A percentile compares a stretch with the other conserved stretches of the same genome.
These are phyloP conservation scores for Oidiodendron maius DNA, from an alignment of 495 filamentous ascomycete species.

Conservation along the genomic window DNA sequence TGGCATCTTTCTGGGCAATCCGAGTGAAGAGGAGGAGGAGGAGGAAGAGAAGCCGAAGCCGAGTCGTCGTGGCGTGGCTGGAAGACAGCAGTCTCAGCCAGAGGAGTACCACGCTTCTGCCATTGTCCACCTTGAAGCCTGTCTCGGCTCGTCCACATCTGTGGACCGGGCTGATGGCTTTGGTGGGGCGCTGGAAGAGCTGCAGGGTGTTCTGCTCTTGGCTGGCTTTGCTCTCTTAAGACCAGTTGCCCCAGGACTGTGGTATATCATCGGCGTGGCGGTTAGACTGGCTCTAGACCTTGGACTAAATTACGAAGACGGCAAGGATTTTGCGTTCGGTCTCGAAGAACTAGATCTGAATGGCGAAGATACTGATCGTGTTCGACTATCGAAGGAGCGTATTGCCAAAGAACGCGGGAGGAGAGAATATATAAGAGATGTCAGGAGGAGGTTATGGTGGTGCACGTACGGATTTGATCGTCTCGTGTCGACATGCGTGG, in stretches of 20 bases:
- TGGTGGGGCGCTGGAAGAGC: slow-evolving; percentile 79
- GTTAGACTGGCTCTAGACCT: slow-evolving; percentile 86
- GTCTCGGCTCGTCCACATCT: slow-evolving; percentile 61
- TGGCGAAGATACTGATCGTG: slow-evolving; percentile 22
- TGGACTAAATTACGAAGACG: slow-evolving; percentile 89
- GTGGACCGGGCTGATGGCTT: slow-evolving; percentile 51
- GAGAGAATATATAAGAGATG: slow-evolving; percentile 79
- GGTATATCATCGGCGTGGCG: slow-evolving; percentile 96
- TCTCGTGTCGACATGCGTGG: slow-evolving; percentile 86
- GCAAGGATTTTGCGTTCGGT: slow-evolving; percentile 54
- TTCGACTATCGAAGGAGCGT: slow-evolving; percentile 23
- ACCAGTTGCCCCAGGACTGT: slow-evolving; percentile 87
- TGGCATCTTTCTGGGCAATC: slow-evolving; percentile 79
- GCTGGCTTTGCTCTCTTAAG: slow-evolving; percentile 87
- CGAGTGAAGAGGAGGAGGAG: slow-evolving; percentile 34
- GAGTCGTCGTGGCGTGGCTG: slow-evolving; percentile 5
- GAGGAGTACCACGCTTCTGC: slow-evolving; percentile 96
- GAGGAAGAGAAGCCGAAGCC: slow-evolving; percentile 18
- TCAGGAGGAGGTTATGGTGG: slow-evolving; percentile 90
- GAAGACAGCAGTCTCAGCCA: slow-evolving; percentile 71
- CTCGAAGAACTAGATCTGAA: slow-evolving; percentile 15
- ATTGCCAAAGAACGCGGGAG: slow-evolving; percentile 55
- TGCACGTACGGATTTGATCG: slow-evolving; percentile 92
- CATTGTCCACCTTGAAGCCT: slow-evolving; percentile 84
- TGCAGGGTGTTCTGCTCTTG: slow-evolving; percentile 85